Percentiles rank a stretch among this genome's conserved stretches.
Conservation (phyloP, 2,329 filamentous ascomycete genomes). For the Trichoderma sp. region DNA sequence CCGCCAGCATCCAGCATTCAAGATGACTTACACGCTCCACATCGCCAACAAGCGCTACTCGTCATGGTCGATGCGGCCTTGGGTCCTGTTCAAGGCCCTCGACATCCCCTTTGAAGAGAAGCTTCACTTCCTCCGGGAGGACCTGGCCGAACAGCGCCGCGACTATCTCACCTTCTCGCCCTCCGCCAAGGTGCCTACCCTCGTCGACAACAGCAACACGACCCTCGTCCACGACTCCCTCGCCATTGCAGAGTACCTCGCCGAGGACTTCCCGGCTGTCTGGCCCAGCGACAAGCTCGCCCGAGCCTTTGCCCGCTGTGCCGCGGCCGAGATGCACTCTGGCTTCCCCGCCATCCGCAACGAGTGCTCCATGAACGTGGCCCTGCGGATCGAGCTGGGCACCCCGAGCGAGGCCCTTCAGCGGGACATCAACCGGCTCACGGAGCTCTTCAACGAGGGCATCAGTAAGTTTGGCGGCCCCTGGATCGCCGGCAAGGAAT, state of each 20-base stretch:
- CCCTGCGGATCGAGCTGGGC: constrained; percentile 36
- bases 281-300: constrained; percentile 42
- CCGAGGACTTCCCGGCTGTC: constrained; percentile 41
- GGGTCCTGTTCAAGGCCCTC: constrained; percentile 45
- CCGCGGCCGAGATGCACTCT: constrained; percentile 48
- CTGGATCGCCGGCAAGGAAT: constrained; percentile 39
- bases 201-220: constrained; percentile 32
- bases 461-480: constrained; percentile 41
- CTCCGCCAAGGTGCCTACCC: constrained; percentile 42
- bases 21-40: constrained; percentile 36
- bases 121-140: constrained; percentile 35
- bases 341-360: constrained; percentile 41
- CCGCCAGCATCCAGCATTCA: neutral
- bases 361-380: constrained; percentile 45
- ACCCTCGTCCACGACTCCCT: constrained; percentile 47
- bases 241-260: constrained; percentile 48
- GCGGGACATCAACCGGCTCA: constrained; percentile 37
- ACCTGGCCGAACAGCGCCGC: constrained; percentile 30
- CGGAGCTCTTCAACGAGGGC: constrained; percentile 39
- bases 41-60: constrained; percentile 47
- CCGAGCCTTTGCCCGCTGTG: constrained; percentile 44
- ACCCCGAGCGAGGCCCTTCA: constrained; percentile 32
- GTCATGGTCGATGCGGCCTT: constrained; percentile 47
- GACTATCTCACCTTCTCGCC: constrained; percentile 41
- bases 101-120: constrained; percentile 43